Evolutionary conservation across 2,329 filamentous ascomycete species (phyloP).

Genomic region (Byssoonygena ceratinophila): DNA sequence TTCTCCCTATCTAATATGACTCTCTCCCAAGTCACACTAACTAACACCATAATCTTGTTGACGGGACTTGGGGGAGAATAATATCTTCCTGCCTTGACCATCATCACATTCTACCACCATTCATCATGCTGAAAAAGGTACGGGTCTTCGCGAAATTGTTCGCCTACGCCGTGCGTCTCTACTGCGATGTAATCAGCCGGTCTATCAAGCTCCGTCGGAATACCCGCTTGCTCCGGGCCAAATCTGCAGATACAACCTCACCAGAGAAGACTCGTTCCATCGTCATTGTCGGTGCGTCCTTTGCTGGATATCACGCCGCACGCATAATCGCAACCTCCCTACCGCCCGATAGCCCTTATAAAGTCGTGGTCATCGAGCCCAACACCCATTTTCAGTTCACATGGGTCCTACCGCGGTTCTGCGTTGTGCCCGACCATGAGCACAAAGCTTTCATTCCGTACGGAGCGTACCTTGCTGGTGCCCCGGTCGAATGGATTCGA

Average conservation of each 20-base stretch:
- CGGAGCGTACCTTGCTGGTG: constrained; percentile 31
- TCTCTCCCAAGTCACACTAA: too few species aligned
- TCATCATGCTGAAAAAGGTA: constrained; percentile 5
- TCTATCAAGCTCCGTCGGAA: not conserved
- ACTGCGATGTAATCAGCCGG: constrained; percentile 5
- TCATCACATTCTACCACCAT: not conserved
- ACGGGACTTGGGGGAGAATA: too few species aligned
- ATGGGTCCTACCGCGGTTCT: constrained; percentile 53
- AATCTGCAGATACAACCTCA: not conserved
- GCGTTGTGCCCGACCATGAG: constrained; percentile 46
- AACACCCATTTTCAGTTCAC: constrained; percentile 53
- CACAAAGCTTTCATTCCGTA: constrained; percentile 53
- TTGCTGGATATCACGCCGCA: constrained; percentile 45
- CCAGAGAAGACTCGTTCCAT: constrained; percentile 21
- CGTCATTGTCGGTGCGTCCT: constrained; percentile 49
- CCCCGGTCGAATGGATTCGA: constrained; percentile 34
- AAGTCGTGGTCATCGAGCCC: constrained; percentile 48
- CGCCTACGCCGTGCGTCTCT: constrained; percentile 2
- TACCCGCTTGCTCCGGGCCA: not conserved
- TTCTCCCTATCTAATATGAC: too few species aligned
- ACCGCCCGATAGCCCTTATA: constrained; percentile 34
- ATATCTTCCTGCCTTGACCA: not conserved
- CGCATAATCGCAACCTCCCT: constrained; percentile 30
- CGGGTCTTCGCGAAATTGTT: constrained; percentile 9
- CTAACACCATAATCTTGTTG: too few species aligned